Evolutionary conservation across 2,329 filamentous ascomycete species (phyloP).

Genomic region (Colletotrichum sp.): DNA sequence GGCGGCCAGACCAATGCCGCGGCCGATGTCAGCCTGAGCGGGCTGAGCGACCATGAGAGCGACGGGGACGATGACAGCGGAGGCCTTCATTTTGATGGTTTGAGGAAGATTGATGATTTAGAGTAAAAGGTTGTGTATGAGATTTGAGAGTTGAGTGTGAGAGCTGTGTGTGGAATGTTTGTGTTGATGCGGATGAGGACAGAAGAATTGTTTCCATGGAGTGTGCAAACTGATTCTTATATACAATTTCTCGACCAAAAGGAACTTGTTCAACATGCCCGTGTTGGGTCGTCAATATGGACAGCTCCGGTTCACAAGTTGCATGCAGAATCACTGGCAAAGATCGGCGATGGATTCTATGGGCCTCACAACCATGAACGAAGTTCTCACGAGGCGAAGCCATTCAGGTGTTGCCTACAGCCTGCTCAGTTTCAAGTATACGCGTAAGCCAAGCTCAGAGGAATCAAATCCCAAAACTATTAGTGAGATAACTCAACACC

Average conservation of each 20-base stretch:
- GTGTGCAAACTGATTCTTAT: not conserved
- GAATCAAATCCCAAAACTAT: not conserved
- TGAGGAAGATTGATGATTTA: not conserved
- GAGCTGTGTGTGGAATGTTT: not conserved
- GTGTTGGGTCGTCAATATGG: not conserved
- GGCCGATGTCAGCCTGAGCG: constrained; percentile 3
- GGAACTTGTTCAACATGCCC: rapidly evolving
- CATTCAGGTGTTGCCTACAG: not conserved
- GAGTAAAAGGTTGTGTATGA: not conserved
- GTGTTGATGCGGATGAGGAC: not conserved
- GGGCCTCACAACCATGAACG: not conserved
- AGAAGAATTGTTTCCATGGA: not conserved
- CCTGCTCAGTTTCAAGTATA: not conserved
- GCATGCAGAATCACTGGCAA: not conserved
- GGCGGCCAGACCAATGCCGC: not conserved
- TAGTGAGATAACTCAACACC: not conserved
- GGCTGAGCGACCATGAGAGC: constrained; percentile 13
- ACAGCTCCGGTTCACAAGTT: not conserved
- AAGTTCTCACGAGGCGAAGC: not conserved
- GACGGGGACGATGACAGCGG: not conserved
- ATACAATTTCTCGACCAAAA: not conserved
- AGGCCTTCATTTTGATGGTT: constrained; percentile 6
- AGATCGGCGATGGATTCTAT: not conserved
- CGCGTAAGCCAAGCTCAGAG: not conserved
- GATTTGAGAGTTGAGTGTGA: not conserved